These are phyloP conservation scores for Vanilla planifolia DNA, from an alignment of 106 monocot genomes.

Conservation along the genomic window DNA sequence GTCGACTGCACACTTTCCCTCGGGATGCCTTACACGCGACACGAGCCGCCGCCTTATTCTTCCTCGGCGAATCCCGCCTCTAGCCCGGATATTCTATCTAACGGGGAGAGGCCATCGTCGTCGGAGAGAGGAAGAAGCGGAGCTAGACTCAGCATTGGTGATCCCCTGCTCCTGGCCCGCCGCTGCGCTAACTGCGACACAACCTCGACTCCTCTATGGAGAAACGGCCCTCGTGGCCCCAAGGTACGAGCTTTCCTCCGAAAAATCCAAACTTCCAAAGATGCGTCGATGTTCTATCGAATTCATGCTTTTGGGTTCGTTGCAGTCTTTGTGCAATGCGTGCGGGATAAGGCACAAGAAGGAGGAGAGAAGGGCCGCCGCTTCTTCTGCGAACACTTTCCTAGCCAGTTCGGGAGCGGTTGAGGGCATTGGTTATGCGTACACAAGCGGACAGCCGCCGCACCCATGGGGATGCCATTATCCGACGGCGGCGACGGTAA, in stretches of 20 bases:
- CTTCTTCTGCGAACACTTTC: slow-evolving; percentile 22
- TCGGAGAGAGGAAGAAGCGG: not conserved
- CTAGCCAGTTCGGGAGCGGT: not conserved
- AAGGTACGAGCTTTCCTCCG: slow-evolving; percentile 38
- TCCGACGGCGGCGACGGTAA: not conserved
- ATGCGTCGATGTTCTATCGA: not conserved
- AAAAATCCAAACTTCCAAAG: not conserved
- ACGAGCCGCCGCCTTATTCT: not conserved
- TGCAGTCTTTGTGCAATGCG: slow-evolving; percentile 93
- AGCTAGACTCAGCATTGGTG: slow-evolving; percentile 13
- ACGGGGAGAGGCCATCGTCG: not conserved
- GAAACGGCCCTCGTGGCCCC: slow-evolving; percentile 92
- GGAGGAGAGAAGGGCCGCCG: slow-evolving; percentile 80
- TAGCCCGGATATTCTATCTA: slow-evolving; percentile 39
- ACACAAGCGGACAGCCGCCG: slow-evolving; percentile 12
- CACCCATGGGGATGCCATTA: slow-evolving; percentile 38
- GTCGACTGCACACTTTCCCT: slow-evolving; percentile 95
- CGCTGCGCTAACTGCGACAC: slow-evolving; percentile 98
- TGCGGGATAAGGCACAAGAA: slow-evolving; percentile 98
- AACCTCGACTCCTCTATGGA: slow-evolving; percentile 91
- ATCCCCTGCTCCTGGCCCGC: slow-evolving; percentile 51
- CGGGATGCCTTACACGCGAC: slow-evolving; percentile 73
- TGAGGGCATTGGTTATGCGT: slow-evolving; percentile 6
- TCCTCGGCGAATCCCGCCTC: slow-evolving; percentile 17
- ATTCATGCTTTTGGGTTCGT: not conserved